phyloP scores from a whole-genome alignment of 2,329 filamentous ascomycete genomes.

The Xylaria sp. region DNA sequence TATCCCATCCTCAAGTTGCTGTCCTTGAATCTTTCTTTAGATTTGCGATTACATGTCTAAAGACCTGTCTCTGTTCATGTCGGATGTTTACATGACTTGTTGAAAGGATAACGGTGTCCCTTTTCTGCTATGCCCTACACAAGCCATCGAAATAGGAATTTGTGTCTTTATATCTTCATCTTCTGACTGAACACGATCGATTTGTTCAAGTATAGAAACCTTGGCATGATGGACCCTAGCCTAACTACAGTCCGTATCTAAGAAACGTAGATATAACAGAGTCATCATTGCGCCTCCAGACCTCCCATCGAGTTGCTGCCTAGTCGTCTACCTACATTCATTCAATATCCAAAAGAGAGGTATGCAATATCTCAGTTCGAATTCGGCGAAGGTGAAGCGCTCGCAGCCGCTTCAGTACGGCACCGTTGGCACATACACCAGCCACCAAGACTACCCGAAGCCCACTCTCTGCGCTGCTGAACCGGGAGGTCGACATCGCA shows the following conservation, averaged over 20 bases:
- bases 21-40: too few relatives aligned
- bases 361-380: not conserved
- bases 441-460: conserved; percentile 78
- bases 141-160: too few relatives aligned
- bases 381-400: conserved; percentile 15
- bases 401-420: conserved; percentile 57
- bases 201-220: conserved; percentile 2
- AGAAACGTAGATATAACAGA: conserved; percentile 25
- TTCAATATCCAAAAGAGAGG: not conserved
- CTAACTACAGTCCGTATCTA: conserved; percentile 5
- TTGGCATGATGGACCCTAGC: not conserved
- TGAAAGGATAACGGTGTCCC: too few relatives aligned
- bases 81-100: too few relatives aligned
- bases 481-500: conserved; percentile 79
- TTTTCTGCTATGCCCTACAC: too few relatives aligned
- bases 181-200: not conserved
- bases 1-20: too few relatives aligned
- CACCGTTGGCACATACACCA: conserved; percentile 84
- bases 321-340: conserved; percentile 3
- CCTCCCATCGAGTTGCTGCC: conserved; percentile 5
- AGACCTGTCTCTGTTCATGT: too few relatives aligned
- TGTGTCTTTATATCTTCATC: too few relatives aligned
- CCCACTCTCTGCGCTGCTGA: conserved; percentile 80
- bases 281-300: conserved; percentile 28
- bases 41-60: too few relatives aligned